These are phyloP conservation scores for Kazachstania kunashirensis DNA, from an alignment of 805 yeast genomes.

Conservation along the genomic window DNA sequence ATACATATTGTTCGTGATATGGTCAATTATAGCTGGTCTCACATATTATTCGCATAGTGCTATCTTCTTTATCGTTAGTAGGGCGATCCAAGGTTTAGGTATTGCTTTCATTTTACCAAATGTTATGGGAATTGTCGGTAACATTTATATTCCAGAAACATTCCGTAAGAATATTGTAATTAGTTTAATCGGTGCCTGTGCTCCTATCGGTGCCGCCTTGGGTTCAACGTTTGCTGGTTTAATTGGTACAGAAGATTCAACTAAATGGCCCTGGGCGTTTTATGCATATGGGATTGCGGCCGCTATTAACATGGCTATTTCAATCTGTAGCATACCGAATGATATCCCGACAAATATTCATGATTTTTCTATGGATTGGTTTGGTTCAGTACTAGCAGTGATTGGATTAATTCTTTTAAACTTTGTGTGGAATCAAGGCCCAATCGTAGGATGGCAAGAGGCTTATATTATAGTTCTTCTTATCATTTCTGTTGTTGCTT, in stretches of 20 bases:
- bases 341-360: slow-evolving; percentile 22
- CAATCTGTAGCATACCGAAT: slow-evolving; percentile 23
- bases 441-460: slow-evolving; percentile 55
- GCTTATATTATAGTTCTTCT: slow-evolving; percentile 51
- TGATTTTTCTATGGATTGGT: slow-evolving; percentile 34
- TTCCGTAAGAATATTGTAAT: slow-evolving; percentile 41
- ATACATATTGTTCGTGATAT: slow-evolving; percentile 43
- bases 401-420: slow-evolving; percentile 53
- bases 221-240: slow-evolving; percentile 45
- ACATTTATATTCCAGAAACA: slow-evolving; percentile 36
- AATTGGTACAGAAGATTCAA: slow-evolving; percentile 20
- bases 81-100: slow-evolving; percentile 58
- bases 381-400: slow-evolving; percentile 50
- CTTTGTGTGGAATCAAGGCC: slow-evolving; percentile 69
- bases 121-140: slow-evolving; percentile 47
- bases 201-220: slow-evolving; percentile 50
- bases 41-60: slow-evolving; percentile 41
- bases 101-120: slow-evolving; percentile 50
- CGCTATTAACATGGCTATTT: slow-evolving; percentile 9
- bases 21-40: slow-evolving; percentile 55
- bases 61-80: slow-evolving; percentile 40
- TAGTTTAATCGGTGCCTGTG: slow-evolving; percentile 47
- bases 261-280: slow-evolving; percentile 26
- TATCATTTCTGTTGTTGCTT: slow-evolving; percentile 37
- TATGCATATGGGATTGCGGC: slow-evolving; percentile 21